phyloP scores from a whole-genome alignment of 106 monocot genomes.

The Allium cepa region DNA sequence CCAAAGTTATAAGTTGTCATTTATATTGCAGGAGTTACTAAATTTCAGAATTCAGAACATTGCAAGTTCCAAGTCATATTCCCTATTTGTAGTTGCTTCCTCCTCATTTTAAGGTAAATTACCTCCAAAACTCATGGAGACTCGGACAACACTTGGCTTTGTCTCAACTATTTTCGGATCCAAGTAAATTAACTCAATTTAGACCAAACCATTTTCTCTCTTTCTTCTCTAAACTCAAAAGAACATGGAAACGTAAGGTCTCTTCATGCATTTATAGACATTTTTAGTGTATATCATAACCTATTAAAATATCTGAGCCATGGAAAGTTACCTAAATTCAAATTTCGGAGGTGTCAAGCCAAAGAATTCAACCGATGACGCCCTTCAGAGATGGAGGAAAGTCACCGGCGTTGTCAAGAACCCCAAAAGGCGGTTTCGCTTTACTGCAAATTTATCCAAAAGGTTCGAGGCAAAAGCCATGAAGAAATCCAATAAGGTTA shows the following conservation, averaged over 20 bases:
- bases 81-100: not conserved
- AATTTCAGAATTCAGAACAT: too few species aligned
- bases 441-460: conserved; percentile 89
- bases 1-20: too few species aligned
- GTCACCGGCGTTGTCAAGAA: conserved; percentile 85
- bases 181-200: not conserved
- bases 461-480: conserved; percentile 70
- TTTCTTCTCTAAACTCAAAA: not conserved
- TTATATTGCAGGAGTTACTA: too few species aligned
- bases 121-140: not conserved
- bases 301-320: not conserved
- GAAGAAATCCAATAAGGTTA: conserved; percentile 79
- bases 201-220: not conserved
- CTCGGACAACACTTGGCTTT: not conserved
- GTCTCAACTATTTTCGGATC: conserved; percentile 8
- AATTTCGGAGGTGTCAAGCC: conserved; percentile 83
- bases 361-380: conserved; percentile 84
- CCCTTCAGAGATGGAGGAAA: conserved; percentile 74
- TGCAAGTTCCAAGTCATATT: too few species aligned
- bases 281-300: not conserved
- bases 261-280: not conserved
- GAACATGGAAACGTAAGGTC: too few species aligned
- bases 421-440: conserved; percentile 84
- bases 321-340: conserved; percentile 84
- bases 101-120: not conserved